These are phyloP conservation scores for Vitis labrusca DNA, from an alignment of 164 flowering plant genomes.

Conservation along the genomic window DNA sequence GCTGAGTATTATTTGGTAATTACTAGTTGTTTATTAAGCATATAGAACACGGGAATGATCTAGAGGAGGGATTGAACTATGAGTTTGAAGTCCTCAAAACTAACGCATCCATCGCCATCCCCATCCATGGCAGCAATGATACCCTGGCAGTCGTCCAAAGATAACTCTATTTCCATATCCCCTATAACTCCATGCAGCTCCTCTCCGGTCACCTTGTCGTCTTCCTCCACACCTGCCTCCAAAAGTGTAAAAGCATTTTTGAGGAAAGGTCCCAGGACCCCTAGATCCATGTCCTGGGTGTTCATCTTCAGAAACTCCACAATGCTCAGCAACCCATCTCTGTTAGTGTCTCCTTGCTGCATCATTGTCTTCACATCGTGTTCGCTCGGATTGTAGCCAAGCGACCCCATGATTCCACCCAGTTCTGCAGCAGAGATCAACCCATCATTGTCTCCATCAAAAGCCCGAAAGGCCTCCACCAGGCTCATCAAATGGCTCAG, in stretches of 20 bases:
- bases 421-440: conserved; percentile 43
- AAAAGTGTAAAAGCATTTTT: conserved; percentile 25
- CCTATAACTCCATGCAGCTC: conserved; percentile 27
- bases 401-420: conserved; percentile 47
- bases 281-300: conserved; percentile 43
- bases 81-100: conserved; percentile 36
- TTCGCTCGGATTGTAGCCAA: conserved; percentile 39
- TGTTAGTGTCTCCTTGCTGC: conserved; percentile 38
- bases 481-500: conserved; percentile 38
- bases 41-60: neutral
- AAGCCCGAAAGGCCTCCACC: conserved; percentile 53
- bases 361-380: conserved; percentile 47
- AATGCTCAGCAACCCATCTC: conserved; percentile 45
- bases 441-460: conserved; percentile 59
- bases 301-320: conserved; percentile 53
- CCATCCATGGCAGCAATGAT: conserved; percentile 45
- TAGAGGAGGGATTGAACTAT: conserved; percentile 40
- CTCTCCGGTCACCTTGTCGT: conserved; percentile 35
- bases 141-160: conserved; percentile 32
- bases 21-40: neutral
- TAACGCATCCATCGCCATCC: conserved; percentile 49
- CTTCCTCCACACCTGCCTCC: conserved; percentile 19
- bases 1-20: no score
- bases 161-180: conserved; percentile 20
- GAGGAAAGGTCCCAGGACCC: conserved; percentile 24